These are phyloP conservation scores for Berkeleyomyces rouxiae DNA, from an alignment of 2,329 filamentous ascomycete genomes.

Conservation along the genomic window DNA sequence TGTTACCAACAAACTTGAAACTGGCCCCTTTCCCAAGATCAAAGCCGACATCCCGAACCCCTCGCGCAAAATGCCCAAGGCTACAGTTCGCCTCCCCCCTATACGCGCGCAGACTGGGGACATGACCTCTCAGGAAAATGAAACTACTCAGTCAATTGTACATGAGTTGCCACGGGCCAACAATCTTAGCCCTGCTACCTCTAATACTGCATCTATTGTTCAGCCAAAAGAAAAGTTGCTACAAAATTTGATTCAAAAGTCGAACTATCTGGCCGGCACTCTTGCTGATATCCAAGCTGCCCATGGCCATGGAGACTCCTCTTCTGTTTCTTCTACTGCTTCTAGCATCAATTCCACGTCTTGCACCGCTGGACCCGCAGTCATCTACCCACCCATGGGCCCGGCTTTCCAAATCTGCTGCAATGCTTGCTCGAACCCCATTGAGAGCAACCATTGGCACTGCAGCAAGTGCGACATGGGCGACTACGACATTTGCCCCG, in stretches of 20 bases:
- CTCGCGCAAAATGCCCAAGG: background rate
- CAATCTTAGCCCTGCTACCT: no score
- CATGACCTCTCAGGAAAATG: background rate
- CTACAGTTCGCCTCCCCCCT: background rate
- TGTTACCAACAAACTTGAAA: background rate
- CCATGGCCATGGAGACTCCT: no score
- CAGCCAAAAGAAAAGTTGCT: no score
- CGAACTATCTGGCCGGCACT: no score
- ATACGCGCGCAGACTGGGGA: background rate
- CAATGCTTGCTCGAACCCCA: slow-evolving; percentile 69
- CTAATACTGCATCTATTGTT: no score
- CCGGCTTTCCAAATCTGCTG: slow-evolving; percentile 71
- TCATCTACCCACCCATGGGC: slow-evolving; percentile 16
- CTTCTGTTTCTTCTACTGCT: background rate
- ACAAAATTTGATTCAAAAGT: no score
- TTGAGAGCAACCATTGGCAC: slow-evolving; percentile 77
- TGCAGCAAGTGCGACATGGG: slow-evolving; percentile 86
- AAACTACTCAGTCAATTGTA: background rate
- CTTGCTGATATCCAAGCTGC: no score
- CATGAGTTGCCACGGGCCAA: background rate
- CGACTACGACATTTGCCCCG: slow-evolving; percentile 81
- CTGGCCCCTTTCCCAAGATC: background rate
- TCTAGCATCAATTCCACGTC: no score
- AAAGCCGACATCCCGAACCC: background rate
- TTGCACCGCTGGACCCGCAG: slow-evolving; percentile 5